These are phyloP conservation scores for Salvia splendens DNA, from an alignment of 257 asterid genomes.

Conservation along the genomic window DNA sequence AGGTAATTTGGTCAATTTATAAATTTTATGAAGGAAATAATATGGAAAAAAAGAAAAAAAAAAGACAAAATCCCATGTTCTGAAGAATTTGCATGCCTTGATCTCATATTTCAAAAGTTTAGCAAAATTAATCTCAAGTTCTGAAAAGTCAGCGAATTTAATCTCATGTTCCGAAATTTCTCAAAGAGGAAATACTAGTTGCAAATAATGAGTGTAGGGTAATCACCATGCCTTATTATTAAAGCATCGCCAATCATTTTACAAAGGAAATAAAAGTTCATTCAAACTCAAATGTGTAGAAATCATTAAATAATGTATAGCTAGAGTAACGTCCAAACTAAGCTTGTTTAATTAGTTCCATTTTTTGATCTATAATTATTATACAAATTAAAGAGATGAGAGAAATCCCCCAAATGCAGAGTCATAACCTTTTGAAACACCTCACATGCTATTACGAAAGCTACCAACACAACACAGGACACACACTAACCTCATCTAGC, in stretches of 20 bases:
- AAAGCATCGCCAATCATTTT: neutral
- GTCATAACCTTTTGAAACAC: slow-evolving; percentile 10
- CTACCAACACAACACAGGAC: slow-evolving; percentile 22
- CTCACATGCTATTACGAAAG: slow-evolving; percentile 30
- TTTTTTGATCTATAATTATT: neutral
- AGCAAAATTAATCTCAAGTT: no score
- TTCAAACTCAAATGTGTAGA: neutral
- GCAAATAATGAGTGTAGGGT: rapidly evolving
- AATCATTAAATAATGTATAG: slow-evolving; percentile 27
- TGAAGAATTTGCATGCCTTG: no score
- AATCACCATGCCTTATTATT: neutral
- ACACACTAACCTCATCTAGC: neutral
- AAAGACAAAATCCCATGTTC: no score
- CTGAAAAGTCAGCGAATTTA: no score
- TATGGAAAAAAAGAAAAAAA: no score
- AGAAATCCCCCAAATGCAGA: neutral
- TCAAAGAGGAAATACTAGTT: no score
- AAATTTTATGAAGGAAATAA: no score
- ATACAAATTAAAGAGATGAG: neutral
- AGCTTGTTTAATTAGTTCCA: slow-evolving; percentile 21
- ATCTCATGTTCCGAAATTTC: no score
- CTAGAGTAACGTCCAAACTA: slow-evolving; percentile 40
- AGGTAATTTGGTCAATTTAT: no score
- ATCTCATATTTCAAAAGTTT: no score
- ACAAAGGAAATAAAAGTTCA: neutral